Conservation (phyloP, 768 basidiomycete genomes). For the Tubosaeta sp. region DNA sequence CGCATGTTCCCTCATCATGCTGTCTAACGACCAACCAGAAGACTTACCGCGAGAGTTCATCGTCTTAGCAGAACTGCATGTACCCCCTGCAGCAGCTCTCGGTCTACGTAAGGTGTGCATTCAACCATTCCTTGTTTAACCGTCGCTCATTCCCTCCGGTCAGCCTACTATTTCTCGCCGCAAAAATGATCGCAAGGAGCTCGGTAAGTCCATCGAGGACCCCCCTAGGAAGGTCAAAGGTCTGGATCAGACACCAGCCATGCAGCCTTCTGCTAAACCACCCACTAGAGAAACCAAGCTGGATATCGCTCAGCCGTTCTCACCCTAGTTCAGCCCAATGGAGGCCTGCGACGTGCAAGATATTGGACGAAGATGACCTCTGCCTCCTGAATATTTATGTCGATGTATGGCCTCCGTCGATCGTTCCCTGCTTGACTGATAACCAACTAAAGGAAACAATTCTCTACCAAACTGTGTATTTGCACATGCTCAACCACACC, state of each 20-base stretch:
- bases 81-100: constrained; percentile 48
- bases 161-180: constrained; percentile 48
- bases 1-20: constrained; percentile 8
- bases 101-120: constrained; percentile 55
- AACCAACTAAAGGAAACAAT: constrained; percentile 53
- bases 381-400: constrained; percentile 72
- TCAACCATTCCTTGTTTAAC: neutral
- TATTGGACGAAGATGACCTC: constrained; percentile 62
- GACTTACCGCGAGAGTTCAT: constrained; percentile 46
- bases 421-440: constrained; percentile 8
- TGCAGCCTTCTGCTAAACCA: neutral
- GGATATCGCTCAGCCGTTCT: constrained; percentile 57
- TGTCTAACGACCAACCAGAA: constrained; percentile 3
- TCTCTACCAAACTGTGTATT: constrained; percentile 67
- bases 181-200: constrained; percentile 51
- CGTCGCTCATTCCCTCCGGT: constrained; percentile 11
- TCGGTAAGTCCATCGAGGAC: constrained; percentile 39
- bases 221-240: constrained; percentile 57
- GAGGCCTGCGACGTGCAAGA: constrained; percentile 68
- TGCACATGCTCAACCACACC: constrained; percentile 71
- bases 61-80: constrained; percentile 58
- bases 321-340: constrained; percentile 56
- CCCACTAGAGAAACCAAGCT: constrained; percentile 62
- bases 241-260: constrained; percentile 20
- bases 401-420: constrained; percentile 47